These are phyloP conservation scores for Fusarium sp. DNA, from an alignment of 2,329 filamentous ascomycete species.

Conservation along the genomic window DNA sequence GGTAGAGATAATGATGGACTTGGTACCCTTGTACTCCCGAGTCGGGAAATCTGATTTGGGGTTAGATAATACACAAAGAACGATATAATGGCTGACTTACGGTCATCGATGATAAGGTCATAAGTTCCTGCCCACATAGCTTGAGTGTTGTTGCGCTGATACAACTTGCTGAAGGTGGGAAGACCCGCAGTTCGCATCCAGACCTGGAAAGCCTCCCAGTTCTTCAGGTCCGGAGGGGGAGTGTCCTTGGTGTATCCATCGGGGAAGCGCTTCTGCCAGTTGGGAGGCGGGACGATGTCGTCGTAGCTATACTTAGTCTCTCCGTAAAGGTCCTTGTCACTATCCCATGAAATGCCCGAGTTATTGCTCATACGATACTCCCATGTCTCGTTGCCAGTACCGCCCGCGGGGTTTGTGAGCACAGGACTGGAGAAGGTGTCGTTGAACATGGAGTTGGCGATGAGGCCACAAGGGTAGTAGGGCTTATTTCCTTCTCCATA, in stretches of 20 bases:
- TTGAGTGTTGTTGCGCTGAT: constrained; percentile 80
- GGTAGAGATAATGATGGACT: constrained; percentile 90
- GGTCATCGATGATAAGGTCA: constrained; percentile 78
- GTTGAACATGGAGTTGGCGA: constrained; percentile 97
- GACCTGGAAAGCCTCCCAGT: constrained; percentile 90
- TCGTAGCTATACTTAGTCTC: constrained; percentile 72
- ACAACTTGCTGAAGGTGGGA: constrained; percentile 94
- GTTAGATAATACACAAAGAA: constrained; percentile 9
- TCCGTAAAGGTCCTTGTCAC: constrained; percentile 84
- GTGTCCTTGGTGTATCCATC: constrained; percentile 74
- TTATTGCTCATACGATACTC: constrained; percentile 82
- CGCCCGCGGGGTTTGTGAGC: constrained; percentile 62
- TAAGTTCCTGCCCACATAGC: constrained; percentile 79
- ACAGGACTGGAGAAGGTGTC: constrained; percentile 82
- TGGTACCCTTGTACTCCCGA: constrained; percentile 82
- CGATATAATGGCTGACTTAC: constrained; percentile 65
- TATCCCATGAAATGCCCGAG: constrained; percentile 84
- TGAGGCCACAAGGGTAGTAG: constrained; percentile 94
- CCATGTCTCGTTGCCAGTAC: constrained; percentile 49
- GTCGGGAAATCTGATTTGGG: constrained; percentile 78
- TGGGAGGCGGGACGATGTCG: constrained; percentile 83
- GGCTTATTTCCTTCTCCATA: constrained; percentile 70
- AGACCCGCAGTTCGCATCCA: constrained; percentile 99
- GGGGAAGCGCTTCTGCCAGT: constrained; percentile 81
- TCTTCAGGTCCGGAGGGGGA: constrained; percentile 77